Evolutionary conservation across 2,329 filamentous ascomycete genomes (phyloP).

Genomic region (Thermoascus crustaceus): DNA sequence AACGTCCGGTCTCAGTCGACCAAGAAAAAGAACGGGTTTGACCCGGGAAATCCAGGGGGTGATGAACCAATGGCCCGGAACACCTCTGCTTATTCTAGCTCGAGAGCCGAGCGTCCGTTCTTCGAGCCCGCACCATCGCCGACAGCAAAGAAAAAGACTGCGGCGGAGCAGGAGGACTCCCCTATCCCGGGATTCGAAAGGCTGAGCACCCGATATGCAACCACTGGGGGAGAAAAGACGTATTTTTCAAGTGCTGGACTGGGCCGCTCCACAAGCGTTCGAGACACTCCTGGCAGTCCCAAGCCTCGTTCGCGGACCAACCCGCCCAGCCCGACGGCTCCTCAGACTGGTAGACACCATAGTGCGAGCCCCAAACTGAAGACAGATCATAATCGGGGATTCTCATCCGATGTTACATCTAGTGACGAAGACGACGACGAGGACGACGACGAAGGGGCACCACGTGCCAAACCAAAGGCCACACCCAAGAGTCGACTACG

Average conservation of each 20-base stretch:
- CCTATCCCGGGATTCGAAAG: constrained; percentile 40
- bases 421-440: constrained; percentile 30
- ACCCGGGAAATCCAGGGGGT: constrained; percentile 49
- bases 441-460: constrained; percentile 26
- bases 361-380: constrained; percentile 38
- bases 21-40: constrained; percentile 50
- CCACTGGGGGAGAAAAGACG: constrained; percentile 48
- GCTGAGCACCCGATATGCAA: constrained; percentile 47
- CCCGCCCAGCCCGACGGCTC: constrained; percentile 25
- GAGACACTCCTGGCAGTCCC: constrained; percentile 38
- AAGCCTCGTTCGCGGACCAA: constrained; percentile 27
- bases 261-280: constrained; percentile 46
- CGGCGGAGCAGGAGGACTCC: constrained; percentile 24
- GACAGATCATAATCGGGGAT: constrained; percentile 22
- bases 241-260: constrained; percentile 46
- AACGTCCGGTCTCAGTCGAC: constrained; percentile 33
- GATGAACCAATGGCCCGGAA: constrained; percentile 51
- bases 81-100: constrained; percentile 42
- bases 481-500: constrained; percentile 32
- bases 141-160: constrained; percentile 34
- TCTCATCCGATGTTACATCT: constrained; percentile 30
- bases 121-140: constrained; percentile 34
- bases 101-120: constrained; percentile 28
- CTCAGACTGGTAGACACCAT: constrained; percentile 27
- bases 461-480: constrained; percentile 31